Evolutionary conservation across 257 asterid genomes (phyloP).

Genomic region (Solanum tarapatanum): DNA sequence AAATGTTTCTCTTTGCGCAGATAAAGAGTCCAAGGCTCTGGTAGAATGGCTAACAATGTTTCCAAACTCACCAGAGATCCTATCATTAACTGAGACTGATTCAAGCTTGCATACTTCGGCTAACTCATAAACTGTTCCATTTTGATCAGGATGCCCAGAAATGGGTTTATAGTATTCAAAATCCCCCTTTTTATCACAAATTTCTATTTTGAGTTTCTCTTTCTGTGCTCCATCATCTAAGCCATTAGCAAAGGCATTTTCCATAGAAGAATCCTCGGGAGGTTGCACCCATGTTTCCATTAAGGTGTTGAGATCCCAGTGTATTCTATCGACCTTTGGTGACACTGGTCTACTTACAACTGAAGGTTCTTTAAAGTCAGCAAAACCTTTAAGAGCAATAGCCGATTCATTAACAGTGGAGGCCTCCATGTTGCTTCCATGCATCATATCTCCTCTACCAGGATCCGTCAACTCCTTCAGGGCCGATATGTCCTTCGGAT

Average conservation of each 20-base stretch:
- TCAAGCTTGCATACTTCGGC: constrained; percentile 16
- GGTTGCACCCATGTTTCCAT: constrained; percentile 88
- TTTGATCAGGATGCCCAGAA: background rate
- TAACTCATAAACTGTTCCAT: background rate
- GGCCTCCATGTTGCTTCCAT: constrained; percentile 11
- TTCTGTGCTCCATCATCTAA: constrained; percentile 3
- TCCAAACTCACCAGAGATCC: background rate
- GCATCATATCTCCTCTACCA: constrained; percentile 2
- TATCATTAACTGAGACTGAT: constrained; percentile 9
- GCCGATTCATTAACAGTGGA: constrained; percentile 9
- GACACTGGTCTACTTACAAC: constrained; percentile 7
- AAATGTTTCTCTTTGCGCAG: constrained; percentile 4
- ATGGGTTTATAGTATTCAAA: background rate
- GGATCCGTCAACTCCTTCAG: constrained; percentile 13
- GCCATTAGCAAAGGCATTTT: constrained; percentile 8
- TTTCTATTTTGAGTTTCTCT: constrained; percentile 10
- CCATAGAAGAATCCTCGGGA: constrained; percentile 14
- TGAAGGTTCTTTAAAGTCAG: constrained; percentile 19
- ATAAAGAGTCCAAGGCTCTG: constrained; percentile 2
- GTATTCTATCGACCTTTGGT: constrained; percentile 44
- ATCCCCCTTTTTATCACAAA: background rate
- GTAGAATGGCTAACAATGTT: background rate
- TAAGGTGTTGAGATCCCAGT: constrained; percentile 72
- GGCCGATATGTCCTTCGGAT: constrained; percentile 3
- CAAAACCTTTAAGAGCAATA: constrained; percentile 13